Evolutionary conservation across 1,284 basidiomycete genomes (phyloP), one percentile per base, ranked within the genome.

Genomic region (Takashimella koratensis): DNA sequence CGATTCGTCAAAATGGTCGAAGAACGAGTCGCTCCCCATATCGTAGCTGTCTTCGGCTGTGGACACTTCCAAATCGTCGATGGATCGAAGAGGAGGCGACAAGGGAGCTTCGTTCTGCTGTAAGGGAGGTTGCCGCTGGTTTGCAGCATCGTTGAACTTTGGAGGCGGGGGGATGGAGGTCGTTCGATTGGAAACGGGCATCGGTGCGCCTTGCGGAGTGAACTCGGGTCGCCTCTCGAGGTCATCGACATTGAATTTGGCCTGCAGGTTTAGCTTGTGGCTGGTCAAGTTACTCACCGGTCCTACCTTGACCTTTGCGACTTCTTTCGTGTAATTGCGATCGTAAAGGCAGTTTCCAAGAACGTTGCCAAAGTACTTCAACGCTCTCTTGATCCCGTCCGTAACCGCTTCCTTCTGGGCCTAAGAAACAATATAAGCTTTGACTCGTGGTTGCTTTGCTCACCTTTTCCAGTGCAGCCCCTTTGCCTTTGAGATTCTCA

Each of bases 381-480:
- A 79, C 0, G 91, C 84, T 30, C 95, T 85, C 76, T 98, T 98
- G 45, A 95, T 78, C 0, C 83, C 94, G 65, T 98, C 95, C 0
- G 95, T 98, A 0, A 97, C 88, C 0, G 96, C 93, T 71, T 98
- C 95, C 70, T 98, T 98, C 80, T 96, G 95, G 65, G 89, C 91
- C 92, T 97, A 65, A 12, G n/a, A n/a, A n/a, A 55, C 22, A 42
- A 27, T n/a, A n/a, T n/a, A n/a, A n/a, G n/a, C n/a, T n/a, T n/a
- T n/a, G n/a, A n/a, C n/a, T n/a, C n/a, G n/a, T n/a, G n/a, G n/a
- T n/a, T n/a, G n/a, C n/a, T n/a, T n/a, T n/a, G 65, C 82, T 42
- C 53, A 93, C 95, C 83, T 98, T 98, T 67, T 98, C 94, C 25
- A 98, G 71, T 1, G 90, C 93, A 13, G 82, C 82, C 0, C 84